Evolutionary conservation across 179 eudicot genomes (phyloP).

Genomic region (Spergularia azorica): DNA sequence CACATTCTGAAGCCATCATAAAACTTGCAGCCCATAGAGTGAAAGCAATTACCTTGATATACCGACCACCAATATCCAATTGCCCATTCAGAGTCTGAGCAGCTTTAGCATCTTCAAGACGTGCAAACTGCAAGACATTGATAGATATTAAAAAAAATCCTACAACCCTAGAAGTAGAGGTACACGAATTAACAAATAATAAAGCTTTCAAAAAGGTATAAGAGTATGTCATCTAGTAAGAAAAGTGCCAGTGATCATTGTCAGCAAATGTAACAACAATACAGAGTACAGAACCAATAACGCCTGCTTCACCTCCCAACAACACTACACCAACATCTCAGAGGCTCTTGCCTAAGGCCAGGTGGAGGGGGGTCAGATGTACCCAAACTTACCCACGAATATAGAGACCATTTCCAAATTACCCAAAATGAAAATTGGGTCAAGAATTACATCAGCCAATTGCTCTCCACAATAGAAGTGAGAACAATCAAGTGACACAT

Average conservation of each 20-base stretch:
- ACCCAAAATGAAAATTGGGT: too few species aligned
- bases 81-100: slow-evolving; percentile 82
- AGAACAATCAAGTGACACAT: too few species aligned
- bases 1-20: neutral
- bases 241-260: neutral
- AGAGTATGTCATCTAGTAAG: neutral
- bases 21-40: neutral
- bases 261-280: neutral
- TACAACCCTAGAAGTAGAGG: neutral
- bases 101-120: slow-evolving; percentile 90
- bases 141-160: neutral
- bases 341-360: too few species aligned
- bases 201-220: neutral
- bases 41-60: slow-evolving; percentile 64
- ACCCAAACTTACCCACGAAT: too few species aligned
- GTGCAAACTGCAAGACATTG: slow-evolving; percentile 65
- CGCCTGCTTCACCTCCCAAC: neutral
- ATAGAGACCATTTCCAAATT: too few species aligned
- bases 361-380: too few species aligned
- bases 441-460: too few species aligned
- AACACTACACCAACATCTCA: too few species aligned
- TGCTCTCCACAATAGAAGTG: too few species aligned
- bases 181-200: neutral
- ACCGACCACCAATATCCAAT: slow-evolving; percentile 88
- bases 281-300: neutral